phyloP scores from a whole-genome alignment of 2,329 filamentous ascomycete species.

The Alternaria tenuissima region DNA sequence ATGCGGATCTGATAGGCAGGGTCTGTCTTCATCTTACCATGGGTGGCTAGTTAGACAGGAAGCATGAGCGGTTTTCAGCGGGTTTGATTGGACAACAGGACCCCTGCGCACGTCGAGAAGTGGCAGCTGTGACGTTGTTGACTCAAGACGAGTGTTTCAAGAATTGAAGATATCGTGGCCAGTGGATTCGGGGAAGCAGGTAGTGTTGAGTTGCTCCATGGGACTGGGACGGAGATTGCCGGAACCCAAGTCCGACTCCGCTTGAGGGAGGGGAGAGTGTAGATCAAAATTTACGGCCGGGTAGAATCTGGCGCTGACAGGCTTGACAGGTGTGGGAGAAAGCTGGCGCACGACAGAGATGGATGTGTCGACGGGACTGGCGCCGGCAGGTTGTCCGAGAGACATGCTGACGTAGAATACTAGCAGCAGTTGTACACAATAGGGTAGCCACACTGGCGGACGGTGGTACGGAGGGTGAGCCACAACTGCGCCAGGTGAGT shows the following conservation, averaged over 20 bases:
- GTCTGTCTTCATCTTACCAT: constrained; percentile 2
- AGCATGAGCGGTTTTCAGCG: neutral
- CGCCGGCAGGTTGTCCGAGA: neutral
- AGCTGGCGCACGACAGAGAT: neutral
- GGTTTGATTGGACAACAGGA: constrained; percentile 14
- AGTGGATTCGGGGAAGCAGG: constrained; percentile 1
- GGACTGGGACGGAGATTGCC: constrained; percentile 7
- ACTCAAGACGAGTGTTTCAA: constrained; percentile 14
- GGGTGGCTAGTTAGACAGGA: constrained; percentile 7
- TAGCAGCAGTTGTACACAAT: neutral
- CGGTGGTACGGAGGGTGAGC: neutral
- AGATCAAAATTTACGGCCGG: constrained; percentile 1
- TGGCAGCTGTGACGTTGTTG: constrained; percentile 29
- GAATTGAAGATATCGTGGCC: constrained; percentile 3
- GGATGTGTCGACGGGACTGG: neutral
- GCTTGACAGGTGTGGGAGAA: constrained; percentile 4
- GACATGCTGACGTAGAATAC: neutral
- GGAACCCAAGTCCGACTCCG: neutral
- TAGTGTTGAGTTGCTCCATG: neutral
- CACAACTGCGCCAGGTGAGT: neutral
- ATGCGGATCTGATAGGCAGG: constrained; percentile 7
- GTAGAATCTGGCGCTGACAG: constrained; percentile 1
- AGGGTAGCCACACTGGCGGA: neutral
- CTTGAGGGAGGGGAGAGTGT: neutral
- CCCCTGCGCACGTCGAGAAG: constrained; percentile 14